phyloP scores from a whole-genome alignment of 2,329 filamentous ascomycete genomes.

The Aspergillus fructus region DNA sequence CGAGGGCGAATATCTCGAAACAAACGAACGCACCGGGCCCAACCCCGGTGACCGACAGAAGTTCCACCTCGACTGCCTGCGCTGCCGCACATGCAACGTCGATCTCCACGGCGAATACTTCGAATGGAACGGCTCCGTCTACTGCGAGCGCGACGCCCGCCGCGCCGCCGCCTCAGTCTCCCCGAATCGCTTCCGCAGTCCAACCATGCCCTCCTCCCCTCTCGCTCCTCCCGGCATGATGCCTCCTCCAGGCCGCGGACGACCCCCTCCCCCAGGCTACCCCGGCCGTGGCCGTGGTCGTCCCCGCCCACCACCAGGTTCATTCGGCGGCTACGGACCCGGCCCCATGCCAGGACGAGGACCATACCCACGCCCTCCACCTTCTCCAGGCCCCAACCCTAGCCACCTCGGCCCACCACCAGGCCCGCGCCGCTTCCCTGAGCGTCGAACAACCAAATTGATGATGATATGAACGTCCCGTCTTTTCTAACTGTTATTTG shows the following conservation, averaged over 20 bases:
- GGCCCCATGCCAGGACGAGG: neutral
- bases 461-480: slow-evolving; percentile 45
- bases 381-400: slow-evolving; percentile 11
- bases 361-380: neutral
- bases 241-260: slow-evolving; percentile 19
- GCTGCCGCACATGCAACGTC: slow-evolving; percentile 70
- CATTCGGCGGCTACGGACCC: neutral
- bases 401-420: neutral
- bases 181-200: slow-evolving; percentile 36
- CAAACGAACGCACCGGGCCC: slow-evolving; percentile 50
- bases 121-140: slow-evolving; percentile 75
- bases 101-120: slow-evolving; percentile 84
- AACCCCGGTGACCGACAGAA: slow-evolving; percentile 56
- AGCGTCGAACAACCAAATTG: slow-evolving; percentile 49
- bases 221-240: slow-evolving; percentile 25
- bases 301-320: slow-evolving; percentile 20
- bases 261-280: slow-evolving; percentile 25
- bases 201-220: slow-evolving; percentile 35
- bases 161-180: slow-evolving; percentile 46
- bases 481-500: neutral
- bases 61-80: slow-evolving; percentile 84
- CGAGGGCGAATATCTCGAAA: slow-evolving; percentile 90
- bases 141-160: slow-evolving; percentile 84
- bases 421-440: slow-evolving; percentile 44
- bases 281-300: slow-evolving; percentile 21